Evolutionary conservation across 1,139 yeast genomes (phyloP).

Genomic region (Yamadazyma conglobata): DNA sequence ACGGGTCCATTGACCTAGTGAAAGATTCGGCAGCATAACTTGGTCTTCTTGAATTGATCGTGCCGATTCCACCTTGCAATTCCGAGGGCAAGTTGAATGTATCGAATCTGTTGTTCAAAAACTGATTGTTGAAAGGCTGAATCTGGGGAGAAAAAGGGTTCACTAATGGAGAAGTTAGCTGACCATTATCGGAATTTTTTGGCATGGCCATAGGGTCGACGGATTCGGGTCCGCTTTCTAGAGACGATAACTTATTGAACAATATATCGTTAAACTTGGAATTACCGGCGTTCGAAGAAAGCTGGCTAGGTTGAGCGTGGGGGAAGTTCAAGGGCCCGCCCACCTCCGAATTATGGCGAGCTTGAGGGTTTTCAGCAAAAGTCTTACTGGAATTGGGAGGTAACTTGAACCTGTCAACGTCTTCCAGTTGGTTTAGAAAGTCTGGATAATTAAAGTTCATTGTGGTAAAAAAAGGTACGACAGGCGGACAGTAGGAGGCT

Average conservation of each 20-base stretch:
- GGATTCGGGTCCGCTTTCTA: conserved; percentile 13
- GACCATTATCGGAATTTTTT: conserved; percentile 2
- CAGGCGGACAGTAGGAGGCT: too few relatives aligned
- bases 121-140: conserved; percentile 9
- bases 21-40: conserved; percentile 62
- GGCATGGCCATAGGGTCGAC: conserved; percentile 3
- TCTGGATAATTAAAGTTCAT: conserved; percentile 41
- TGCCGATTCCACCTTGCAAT: conserved; percentile 62
- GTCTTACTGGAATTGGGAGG: conserved; percentile 13
- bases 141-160: conserved; percentile 15
- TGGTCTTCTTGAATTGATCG: conserved; percentile 60
- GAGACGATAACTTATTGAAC: conserved; percentile 26
- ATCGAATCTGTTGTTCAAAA: conserved; percentile 28
- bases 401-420: conserved; percentile 10
- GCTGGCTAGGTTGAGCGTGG: too few relatives aligned
- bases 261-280: conserved; percentile 25
- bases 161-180: conserved; percentile 14
- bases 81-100: conserved; percentile 53
- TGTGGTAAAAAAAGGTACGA: neutral
- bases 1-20: conserved; percentile 30
- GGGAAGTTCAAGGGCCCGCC: neutral
- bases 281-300: conserved; percentile 3
- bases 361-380: neutral
- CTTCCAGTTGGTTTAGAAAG: conserved; percentile 19
- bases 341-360: neutral